These are phyloP conservation scores for Austroboletus novae-zelandiae DNA, from an alignment of 1,284 basidiomycete genomes.

Conservation along the genomic window DNA sequence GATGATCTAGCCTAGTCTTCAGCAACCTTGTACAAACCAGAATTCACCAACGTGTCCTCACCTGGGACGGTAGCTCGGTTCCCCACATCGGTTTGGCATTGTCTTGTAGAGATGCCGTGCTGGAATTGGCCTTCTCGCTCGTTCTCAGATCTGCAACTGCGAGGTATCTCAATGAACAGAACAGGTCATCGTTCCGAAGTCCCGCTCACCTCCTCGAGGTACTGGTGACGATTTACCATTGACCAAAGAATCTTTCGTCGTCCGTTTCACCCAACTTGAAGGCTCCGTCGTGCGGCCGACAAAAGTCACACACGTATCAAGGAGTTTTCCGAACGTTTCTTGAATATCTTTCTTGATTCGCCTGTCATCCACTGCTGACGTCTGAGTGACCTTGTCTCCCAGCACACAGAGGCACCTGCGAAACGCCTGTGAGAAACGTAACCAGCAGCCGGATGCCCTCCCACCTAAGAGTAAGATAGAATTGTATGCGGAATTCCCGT, in stretches of 20 bases:
- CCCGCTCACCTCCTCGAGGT: slow-evolving; percentile 44
- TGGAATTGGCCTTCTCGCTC: slow-evolving; percentile 57
- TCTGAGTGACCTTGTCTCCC: slow-evolving; percentile 84
- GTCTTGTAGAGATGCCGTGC: slow-evolving; percentile 43
- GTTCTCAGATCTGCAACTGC: slow-evolving; percentile 38
- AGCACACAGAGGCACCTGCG: slow-evolving; percentile 76
- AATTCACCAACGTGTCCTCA: slow-evolving; percentile 20
- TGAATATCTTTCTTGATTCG: slow-evolving; percentile 89
- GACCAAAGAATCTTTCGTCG: slow-evolving; percentile 54
- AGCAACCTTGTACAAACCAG: background rate
- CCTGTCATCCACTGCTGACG: slow-evolving; percentile 86
- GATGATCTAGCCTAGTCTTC: slow-evolving; percentile 53
- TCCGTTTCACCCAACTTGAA: slow-evolving; percentile 76
- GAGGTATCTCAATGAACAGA: slow-evolving; percentile 1
- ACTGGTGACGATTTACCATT: slow-evolving; percentile 72
- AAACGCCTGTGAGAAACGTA: slow-evolving; percentile 14
- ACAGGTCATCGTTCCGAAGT: background rate
- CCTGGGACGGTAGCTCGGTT: slow-evolving; percentile 54
- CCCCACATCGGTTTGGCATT: slow-evolving; percentile 40
- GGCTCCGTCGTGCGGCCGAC: slow-evolving; percentile 75
- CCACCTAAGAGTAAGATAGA: slow-evolving; percentile 75
- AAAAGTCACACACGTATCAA: slow-evolving; percentile 78
- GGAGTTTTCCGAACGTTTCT: slow-evolving; percentile 84
- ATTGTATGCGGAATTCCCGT: slow-evolving; percentile 64
- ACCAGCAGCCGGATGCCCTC: slow-evolving; percentile 12